A percentile compares a stretch with the other conserved stretches of the same genome.
Conservation (phyloP, 1,139 yeast genomes). For the Candida tropicalis region DNA sequence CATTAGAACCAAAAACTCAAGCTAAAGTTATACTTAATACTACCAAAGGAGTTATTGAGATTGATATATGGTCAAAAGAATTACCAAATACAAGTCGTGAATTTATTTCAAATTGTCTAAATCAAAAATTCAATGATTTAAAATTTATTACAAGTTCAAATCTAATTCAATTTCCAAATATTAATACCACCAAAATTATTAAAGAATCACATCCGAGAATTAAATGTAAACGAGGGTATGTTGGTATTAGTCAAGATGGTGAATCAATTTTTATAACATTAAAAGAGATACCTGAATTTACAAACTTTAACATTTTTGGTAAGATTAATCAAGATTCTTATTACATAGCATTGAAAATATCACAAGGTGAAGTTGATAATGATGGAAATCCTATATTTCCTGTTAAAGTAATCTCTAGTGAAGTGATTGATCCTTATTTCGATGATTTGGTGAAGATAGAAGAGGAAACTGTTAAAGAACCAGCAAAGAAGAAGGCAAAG, state of each 20-base stretch:
- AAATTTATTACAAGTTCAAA: slow-evolving; percentile 34
- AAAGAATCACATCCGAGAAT: slow-evolving; percentile 62
- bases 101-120: slow-evolving; percentile 53
- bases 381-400: slow-evolving; percentile 56
- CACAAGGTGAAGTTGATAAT: slow-evolving; percentile 49
- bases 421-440: slow-evolving; percentile 53
- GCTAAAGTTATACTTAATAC: slow-evolving; percentile 62
- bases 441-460: slow-evolving; percentile 35
- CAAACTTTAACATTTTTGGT: slow-evolving; percentile 56
- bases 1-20: slow-evolving; percentile 58
- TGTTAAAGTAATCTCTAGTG: slow-evolving; percentile 40
- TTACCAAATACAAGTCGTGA: slow-evolving; percentile 52
- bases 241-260: slow-evolving; percentile 46
- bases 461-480: slow-evolving; percentile 13
- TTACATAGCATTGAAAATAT: slow-evolving; percentile 54
- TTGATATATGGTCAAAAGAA: slow-evolving; percentile 76
- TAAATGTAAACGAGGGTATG: slow-evolving; percentile 33
- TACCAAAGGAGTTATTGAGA: slow-evolving; percentile 58
- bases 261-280: slow-evolving; percentile 10
- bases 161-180: slow-evolving; percentile 32
- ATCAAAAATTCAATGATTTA: slow-evolving; percentile 42
- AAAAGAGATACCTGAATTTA: slow-evolving; percentile 1
- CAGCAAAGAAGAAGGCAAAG: slow-evolving; percentile 19
- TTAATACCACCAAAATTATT: slow-evolving; percentile 26
- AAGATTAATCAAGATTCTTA: slow-evolving; percentile 59